Base-by-base conservation (phyloP, 805 yeast species). In the Saturnispora zaruensis region DNA sequence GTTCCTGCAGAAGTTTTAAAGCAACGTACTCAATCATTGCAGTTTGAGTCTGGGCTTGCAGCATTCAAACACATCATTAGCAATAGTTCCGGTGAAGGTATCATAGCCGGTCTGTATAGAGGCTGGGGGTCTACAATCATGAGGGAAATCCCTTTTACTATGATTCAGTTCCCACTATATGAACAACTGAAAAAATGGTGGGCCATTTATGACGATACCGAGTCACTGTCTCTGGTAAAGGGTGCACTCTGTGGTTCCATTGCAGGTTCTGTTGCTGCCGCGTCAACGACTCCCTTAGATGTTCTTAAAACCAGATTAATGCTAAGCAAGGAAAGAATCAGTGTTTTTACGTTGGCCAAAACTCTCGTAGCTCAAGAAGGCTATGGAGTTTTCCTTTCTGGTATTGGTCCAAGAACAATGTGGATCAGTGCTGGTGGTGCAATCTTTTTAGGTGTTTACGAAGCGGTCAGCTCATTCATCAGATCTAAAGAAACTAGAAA, bases 391-490 rank as follows among this genome's bases (percentile, higher is more conserved):
- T 88, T 93, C 56, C 77, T 79, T 62, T 77, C 77, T 45, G 99
- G 99, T 13, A 75, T 91, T 25, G 97, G 96, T 0, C 98, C 99
- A 4, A 76, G 99, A 64, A 90, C 97, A 0, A 74, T 86, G 79
- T 93, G 99, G 99, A 91, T 93, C 51, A 83, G 95, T 68, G 93
- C 95, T 4, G 99, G 99, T 20, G 99, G 99, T 26, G 96, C 98
- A 16, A 89, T 95, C 16, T 93, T 95, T 70, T 71, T 93, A 50
- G 99, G 99, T 4, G 87, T 87, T 49, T 93, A 93, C 62, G 99
- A 95, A 66, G 66, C 82, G 21, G 84, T 79, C 9, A 74, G 72
- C 44, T 45, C 61, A 2, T 23, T 55, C n/a, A 42, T 59, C 28
- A 42, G 26, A 43, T 13, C 41, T 20, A 44, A 41, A 26, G 44